Evolutionary conservation across 129 eudicot genomes (phyloP).

Genomic region (Glebionis coronaria): DNA sequence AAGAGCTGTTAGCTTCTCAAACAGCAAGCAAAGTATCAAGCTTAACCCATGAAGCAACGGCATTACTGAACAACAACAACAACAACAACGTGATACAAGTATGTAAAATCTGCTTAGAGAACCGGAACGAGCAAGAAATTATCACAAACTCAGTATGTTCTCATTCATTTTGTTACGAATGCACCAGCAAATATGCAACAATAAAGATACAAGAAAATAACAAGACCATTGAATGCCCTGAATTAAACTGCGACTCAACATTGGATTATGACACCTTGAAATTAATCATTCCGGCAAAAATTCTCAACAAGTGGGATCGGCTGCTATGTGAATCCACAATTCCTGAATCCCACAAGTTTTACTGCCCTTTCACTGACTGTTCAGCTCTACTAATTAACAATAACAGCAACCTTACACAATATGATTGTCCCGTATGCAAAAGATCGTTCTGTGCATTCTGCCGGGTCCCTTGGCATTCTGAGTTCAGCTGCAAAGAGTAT

Average conservation of each 20-base stretch:
- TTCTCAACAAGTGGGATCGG: slow-evolving; percentile 40
- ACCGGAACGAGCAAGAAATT: slow-evolving; percentile 25
- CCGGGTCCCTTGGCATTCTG: slow-evolving; percentile 56
- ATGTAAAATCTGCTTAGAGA: slow-evolving; percentile 46
- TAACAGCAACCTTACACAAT: slow-evolving; percentile 15
- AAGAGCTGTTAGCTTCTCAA: slow-evolving; percentile 28
- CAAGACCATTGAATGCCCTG: slow-evolving; percentile 38
- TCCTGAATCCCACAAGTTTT: slow-evolving; percentile 40
- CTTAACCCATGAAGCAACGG: slow-evolving; percentile 8
- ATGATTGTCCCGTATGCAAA: slow-evolving; percentile 35
- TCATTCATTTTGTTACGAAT: slow-evolving; percentile 39
- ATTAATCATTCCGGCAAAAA: slow-evolving; percentile 27
- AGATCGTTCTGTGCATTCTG: slow-evolving; percentile 44
- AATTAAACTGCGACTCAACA: slow-evolving; percentile 28
- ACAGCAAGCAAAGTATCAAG: neutral
- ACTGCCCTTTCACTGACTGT: slow-evolving; percentile 47
- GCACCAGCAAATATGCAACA: slow-evolving; percentile 41
- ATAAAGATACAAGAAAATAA: slow-evolving; percentile 43
- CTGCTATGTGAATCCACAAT: slow-evolving; percentile 36
- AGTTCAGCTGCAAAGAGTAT: slow-evolving; percentile 45
- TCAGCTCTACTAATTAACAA: slow-evolving; percentile 39
- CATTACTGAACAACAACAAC: neutral
- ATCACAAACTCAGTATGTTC: slow-evolving; percentile 29
- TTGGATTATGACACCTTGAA: slow-evolving; percentile 31
- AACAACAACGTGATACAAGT: neutral